Evolutionary conservation across 345 rosid genomes (phyloP).

Genomic region (Pistacia integerrima): DNA sequence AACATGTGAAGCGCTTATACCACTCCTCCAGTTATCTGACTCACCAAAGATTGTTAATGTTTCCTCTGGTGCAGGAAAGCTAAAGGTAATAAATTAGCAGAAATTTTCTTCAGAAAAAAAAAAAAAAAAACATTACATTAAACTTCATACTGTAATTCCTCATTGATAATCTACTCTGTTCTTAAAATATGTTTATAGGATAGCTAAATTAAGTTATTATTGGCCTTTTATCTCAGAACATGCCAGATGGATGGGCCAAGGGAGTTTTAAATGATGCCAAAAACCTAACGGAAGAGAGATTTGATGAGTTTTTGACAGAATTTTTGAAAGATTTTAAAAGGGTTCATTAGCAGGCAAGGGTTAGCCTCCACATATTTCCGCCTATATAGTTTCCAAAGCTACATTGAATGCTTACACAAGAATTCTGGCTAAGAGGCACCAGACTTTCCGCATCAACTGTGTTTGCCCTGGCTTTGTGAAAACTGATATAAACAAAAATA

Average conservation of each 20-base stretch:
- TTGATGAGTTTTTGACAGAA: constrained; percentile 17
- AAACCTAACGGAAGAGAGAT: constrained; percentile 24
- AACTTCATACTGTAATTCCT: no score
- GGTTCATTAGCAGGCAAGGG: constrained; percentile 22
- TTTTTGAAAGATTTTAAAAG: constrained; percentile 17
- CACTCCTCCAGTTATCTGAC: constrained; percentile 41
- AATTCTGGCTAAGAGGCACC: constrained; percentile 5
- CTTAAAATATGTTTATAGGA: no score
- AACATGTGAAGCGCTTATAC: constrained; percentile 37
- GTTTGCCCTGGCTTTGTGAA: constrained; percentile 17
- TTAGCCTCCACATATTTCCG: constrained; percentile 20
- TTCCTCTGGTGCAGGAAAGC: constrained; percentile 18
- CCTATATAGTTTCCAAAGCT: constrained; percentile 26
- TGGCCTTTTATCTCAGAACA: neutral
- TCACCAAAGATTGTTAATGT: constrained; percentile 44
- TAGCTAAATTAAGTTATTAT: no score
- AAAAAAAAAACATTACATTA: no score
- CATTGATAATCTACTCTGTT: no score
- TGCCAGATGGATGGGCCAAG: constrained; percentile 23
- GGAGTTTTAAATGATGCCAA: constrained; percentile 22
- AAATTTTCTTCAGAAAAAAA: neutral
- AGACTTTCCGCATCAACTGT: neutral
- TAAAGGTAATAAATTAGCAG: constrained; percentile 25
- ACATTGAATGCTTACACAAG: constrained; percentile 11
- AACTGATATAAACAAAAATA: constrained; percentile 5